Conservation (phyloP, 768 basidiomycete genomes). For the Sistotremastrum niveocremeum region DNA sequence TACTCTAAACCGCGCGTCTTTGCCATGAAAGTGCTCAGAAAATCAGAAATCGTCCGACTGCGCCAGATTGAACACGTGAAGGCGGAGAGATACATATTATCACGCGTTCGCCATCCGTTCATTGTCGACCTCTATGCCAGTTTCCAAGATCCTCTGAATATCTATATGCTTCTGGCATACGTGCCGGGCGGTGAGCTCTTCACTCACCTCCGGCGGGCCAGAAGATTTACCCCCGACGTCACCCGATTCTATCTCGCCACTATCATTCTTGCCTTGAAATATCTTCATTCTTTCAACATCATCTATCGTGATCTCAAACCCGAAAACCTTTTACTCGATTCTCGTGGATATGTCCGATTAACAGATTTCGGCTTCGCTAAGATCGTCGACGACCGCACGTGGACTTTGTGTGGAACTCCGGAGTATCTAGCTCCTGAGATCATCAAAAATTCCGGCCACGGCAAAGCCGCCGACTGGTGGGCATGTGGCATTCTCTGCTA, state of each 20-base stretch:
- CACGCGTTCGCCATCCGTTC: conserved; percentile 85
- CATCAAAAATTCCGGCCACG: conserved; percentile 94
- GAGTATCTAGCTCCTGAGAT: conserved; percentile 98
- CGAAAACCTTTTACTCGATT: conserved; percentile 93
- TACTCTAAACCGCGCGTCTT: conserved; percentile 42
- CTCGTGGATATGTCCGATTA: conserved; percentile 83
- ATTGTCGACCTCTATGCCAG: conserved; percentile 93
- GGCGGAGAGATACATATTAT: conserved; percentile 88
- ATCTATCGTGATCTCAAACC: conserved; percentile 98
- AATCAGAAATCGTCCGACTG: conserved; percentile 73
- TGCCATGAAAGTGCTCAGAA: conserved; percentile 82
- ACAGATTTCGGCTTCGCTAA: conserved; percentile 99
- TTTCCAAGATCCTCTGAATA: conserved; percentile 90
- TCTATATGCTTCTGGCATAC: conserved; percentile 97
- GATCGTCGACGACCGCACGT: conserved; percentile 93
- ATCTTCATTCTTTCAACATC: conserved; percentile 91
- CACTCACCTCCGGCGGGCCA: conserved; percentile 87
- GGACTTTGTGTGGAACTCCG: conserved; percentile 92
- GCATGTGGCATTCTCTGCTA: conserved; percentile 94
- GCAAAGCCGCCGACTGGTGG: conserved; percentile 99
- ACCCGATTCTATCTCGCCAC: conserved; percentile 96
- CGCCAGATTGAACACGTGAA: conserved; percentile 98
- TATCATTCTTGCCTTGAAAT: conserved; percentile 88
- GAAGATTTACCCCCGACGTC: conserved; percentile 92
- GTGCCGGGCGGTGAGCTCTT: conserved; percentile 96